phyloP scores from a whole-genome alignment of 2,329 filamentous ascomycete genomes.

The Didymella segeticola region DNA sequence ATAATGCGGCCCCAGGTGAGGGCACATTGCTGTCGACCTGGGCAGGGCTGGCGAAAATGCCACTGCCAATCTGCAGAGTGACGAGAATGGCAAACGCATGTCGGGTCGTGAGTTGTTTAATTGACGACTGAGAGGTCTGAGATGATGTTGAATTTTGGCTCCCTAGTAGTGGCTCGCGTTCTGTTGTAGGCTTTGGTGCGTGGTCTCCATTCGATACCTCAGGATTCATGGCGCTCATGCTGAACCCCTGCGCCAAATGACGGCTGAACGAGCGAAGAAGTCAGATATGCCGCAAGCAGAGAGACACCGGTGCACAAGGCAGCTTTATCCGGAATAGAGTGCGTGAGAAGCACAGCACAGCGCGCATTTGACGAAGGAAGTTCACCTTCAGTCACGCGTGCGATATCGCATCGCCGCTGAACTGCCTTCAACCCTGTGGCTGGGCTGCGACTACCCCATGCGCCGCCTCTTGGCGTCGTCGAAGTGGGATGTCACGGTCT shows the following conservation, averaged over 20 bases:
- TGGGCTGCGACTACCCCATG: slow-evolving; percentile 25
- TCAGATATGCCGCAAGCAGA: background rate
- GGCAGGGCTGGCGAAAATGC: slow-evolving; percentile 69
- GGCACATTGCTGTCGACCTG: slow-evolving; percentile 69
- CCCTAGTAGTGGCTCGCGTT: slow-evolving; percentile 37
- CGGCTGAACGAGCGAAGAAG: background rate
- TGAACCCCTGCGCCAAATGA: background rate
- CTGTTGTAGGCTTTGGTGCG: slow-evolving; percentile 24
- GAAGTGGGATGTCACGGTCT: slow-evolving; percentile 12
- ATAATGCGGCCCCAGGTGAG: slow-evolving; percentile 64
- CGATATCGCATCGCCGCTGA: slow-evolving; percentile 7
- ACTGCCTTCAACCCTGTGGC: slow-evolving; percentile 16
- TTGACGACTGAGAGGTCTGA: slow-evolving; percentile 12
- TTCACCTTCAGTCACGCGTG: slow-evolving; percentile 3
- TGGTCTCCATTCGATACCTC: slow-evolving; percentile 17
- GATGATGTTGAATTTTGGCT: slow-evolving; percentile 26
- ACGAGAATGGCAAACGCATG: slow-evolving; percentile 65
- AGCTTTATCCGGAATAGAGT: background rate
- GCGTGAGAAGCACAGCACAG: background rate
- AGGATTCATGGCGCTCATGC: slow-evolving; percentile 8
- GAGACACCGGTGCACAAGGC: background rate
- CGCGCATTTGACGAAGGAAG: background rate
- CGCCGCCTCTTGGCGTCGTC: slow-evolving; percentile 14
- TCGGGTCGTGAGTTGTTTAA: slow-evolving; percentile 45
- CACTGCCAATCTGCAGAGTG: slow-evolving; percentile 69